These are phyloP conservation scores for Pythium phragmitis DNA, from an alignment of 352 stramenopile species.

Conservation along the genomic window DNA sequence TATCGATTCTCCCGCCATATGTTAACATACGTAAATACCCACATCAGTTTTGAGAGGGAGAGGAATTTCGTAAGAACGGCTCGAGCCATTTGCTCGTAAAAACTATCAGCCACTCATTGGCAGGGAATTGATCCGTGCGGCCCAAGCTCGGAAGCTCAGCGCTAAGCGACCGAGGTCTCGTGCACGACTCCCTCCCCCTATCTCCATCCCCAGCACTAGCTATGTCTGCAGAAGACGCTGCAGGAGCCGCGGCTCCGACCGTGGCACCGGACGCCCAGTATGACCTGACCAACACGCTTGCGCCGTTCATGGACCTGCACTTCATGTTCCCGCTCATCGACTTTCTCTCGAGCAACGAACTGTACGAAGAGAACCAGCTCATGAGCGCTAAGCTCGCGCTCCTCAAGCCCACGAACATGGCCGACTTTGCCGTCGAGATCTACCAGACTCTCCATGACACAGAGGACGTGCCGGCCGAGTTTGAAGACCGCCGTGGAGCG, in stretches of 20 bases:
- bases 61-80: slow-evolving; percentile 23
- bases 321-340: slow-evolving; percentile 98
- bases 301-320: slow-evolving; percentile 95
- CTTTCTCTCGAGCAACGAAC: slow-evolving; percentile 89
- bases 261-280: slow-evolving; percentile 78
- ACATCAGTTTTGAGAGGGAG: background rate
- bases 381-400: slow-evolving; percentile 90
- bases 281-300: slow-evolving; percentile 93
- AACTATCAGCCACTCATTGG: slow-evolving; percentile 32
- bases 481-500: slow-evolving; percentile 76
- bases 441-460: slow-evolving; percentile 90
- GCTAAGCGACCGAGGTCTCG: background rate
- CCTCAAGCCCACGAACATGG: slow-evolving; percentile 95
- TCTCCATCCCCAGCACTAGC: background rate
- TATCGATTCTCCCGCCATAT: background rate
- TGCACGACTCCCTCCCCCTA: background rate
- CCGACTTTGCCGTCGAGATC: slow-evolving; percentile 97
- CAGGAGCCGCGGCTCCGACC: slow-evolving; percentile 27
- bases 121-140: slow-evolving; percentile 27
- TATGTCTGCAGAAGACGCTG: slow-evolving; percentile 45
- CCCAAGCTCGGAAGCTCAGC: slow-evolving; percentile 9
- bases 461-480: slow-evolving; percentile 69
- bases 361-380: slow-evolving; percentile 92
- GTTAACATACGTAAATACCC: slow-evolving; percentile 28
- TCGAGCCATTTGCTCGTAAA: slow-evolving; percentile 25